Evolutionary conservation across 441 rosid species (phyloP).

Genomic region (Adansonia rubrostipa): DNA sequence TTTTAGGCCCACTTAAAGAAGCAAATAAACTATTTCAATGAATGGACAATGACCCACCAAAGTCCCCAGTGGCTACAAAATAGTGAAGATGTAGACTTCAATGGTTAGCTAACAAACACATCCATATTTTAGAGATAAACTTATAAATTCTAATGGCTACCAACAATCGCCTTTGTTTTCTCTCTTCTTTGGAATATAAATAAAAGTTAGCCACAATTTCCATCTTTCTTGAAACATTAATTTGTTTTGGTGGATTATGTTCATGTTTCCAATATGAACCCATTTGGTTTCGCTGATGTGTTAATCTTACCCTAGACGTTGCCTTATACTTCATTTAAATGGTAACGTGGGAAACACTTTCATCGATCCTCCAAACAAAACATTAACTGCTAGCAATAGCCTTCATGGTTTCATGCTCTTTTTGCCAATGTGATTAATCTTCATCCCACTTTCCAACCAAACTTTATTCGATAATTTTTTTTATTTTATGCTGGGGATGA

Average conservation of each 20-base stretch:
- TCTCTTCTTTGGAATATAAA: neutral
- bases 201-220: neutral
- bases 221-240: neutral
- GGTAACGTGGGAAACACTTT: too few species aligned
- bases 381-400: neutral
- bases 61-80: neutral
- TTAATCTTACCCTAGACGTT: neutral
- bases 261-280: neutral
- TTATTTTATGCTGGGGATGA: too few species aligned
- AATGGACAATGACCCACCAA: neutral
- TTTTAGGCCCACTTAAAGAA: neutral
- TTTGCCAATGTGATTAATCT: neutral
- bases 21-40: neutral
- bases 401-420: neutral
- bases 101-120: slow-evolving; percentile 14
- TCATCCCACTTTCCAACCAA: neutral
- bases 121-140: neutral
- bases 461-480: too few species aligned
- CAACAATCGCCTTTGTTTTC: neutral
- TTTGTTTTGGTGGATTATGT: neutral
- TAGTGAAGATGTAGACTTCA: slow-evolving; percentile 1
- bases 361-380: too few species aligned
- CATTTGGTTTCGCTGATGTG: neutral
- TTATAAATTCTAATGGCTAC: neutral
- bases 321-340: too few species aligned